Conservation (phyloP, 345 rosid species). For the Turritis glabra region DNA sequence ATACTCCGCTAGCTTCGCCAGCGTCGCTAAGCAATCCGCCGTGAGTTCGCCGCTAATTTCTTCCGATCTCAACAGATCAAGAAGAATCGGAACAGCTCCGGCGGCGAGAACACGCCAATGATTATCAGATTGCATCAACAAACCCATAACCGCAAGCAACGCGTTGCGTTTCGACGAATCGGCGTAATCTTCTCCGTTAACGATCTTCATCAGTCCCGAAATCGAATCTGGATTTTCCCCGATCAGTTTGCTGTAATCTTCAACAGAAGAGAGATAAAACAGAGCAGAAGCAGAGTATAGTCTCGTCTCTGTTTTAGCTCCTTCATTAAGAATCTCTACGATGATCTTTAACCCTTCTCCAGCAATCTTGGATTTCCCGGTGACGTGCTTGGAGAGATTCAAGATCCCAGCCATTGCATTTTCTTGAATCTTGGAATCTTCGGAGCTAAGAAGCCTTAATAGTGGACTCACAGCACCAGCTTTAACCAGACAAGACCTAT, state of each 20-base stretch:
- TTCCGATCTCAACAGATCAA: constrained; percentile 42
- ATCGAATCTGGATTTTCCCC: constrained; percentile 62
- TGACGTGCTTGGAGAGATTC: constrained; percentile 64
- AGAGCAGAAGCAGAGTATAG: constrained; percentile 67
- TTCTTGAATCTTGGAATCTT: constrained; percentile 49
- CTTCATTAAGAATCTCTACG: constrained; percentile 54
- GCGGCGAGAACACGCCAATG: constrained; percentile 54
- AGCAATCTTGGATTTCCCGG: constrained; percentile 54
- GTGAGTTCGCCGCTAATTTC: constrained; percentile 50
- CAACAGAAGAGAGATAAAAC: constrained; percentile 67
- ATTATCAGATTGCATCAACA: constrained; percentile 51
- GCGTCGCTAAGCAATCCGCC: constrained; percentile 63
- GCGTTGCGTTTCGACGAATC: constrained; percentile 66
- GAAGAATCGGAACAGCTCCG: constrained; percentile 55
- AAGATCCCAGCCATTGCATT: constrained; percentile 61
- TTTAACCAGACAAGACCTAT: constrained; percentile 61
- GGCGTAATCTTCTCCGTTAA: constrained; percentile 57
- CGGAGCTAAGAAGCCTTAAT: constrained; percentile 43
- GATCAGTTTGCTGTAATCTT: constrained; percentile 52
- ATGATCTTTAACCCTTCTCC: constrained; percentile 61
- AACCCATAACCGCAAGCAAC: constrained; percentile 57
- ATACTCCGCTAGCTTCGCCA: constrained; percentile 55
- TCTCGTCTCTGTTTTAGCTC: constrained; percentile 59
- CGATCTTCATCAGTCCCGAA: constrained; percentile 56
- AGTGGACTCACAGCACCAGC: constrained; percentile 63